phyloP scores from a whole-genome alignment of 371 early-diverging fungal genomes.

The Mucor irregularis region DNA sequence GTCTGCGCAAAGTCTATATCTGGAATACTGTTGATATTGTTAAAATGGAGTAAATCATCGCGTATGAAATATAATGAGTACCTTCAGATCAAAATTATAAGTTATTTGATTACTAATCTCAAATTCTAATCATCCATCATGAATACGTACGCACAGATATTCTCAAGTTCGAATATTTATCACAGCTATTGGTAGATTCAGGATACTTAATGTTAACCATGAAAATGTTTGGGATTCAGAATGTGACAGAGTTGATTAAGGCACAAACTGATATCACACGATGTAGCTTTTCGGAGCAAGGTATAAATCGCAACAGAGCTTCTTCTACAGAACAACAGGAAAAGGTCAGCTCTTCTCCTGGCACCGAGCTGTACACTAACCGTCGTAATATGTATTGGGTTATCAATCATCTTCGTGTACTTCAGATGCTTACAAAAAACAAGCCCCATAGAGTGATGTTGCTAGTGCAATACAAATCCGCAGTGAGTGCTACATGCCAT shows the following conservation, averaged over 20 bases:
- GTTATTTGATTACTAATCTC: no score
- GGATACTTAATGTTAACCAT: constrained; percentile 76
- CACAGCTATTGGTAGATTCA: constrained; percentile 79
- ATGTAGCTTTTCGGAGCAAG: constrained; percentile 38
- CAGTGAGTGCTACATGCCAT: constrained; percentile 57
- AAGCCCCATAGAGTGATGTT: constrained; percentile 75
- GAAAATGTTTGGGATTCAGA: constrained; percentile 79
- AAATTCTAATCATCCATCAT: no score
- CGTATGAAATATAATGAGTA: constrained; percentile 40
- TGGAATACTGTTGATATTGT: constrained; percentile 63
- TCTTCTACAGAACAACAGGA: constrained; percentile 39
- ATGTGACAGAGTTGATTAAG: constrained; percentile 49
- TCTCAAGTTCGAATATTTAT: constrained; percentile 74
- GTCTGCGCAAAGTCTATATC: constrained; percentile 78
- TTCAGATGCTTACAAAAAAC: constrained; percentile 80
- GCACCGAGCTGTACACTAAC: constrained; percentile 18
- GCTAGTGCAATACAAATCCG: constrained; percentile 81
- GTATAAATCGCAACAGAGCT: background rate
- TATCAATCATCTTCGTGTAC: constrained; percentile 71
- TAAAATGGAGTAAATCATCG: constrained; percentile 72
- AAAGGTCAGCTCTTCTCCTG: no score
- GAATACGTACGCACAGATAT: constrained; percentile 45
- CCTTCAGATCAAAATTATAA: background rate
- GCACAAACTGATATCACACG: constrained; percentile 62
- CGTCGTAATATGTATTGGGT: constrained; percentile 70